These are phyloP conservation scores for Beauveria australis DNA, from an alignment of 2,329 filamentous ascomycete genomes.

Conservation along the genomic window DNA sequence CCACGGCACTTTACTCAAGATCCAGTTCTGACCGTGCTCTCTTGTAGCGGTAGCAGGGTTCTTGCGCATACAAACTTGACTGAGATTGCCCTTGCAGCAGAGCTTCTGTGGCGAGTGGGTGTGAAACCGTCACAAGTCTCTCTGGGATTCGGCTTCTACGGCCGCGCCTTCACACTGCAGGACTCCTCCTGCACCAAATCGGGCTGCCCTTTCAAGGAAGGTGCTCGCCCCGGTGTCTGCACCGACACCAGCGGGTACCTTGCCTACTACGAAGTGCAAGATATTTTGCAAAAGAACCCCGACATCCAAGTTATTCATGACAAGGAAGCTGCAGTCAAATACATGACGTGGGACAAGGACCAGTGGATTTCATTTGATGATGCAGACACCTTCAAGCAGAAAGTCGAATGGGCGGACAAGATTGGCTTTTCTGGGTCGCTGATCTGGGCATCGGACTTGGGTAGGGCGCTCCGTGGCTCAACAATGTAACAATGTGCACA, in stretches of 20 bases:
- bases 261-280: neutral
- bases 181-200: constrained; percentile 15
- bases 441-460: neutral
- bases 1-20: too few species aligned
- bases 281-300: neutral
- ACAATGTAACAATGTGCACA: too few species aligned
- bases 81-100: constrained; percentile 32
- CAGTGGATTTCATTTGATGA: constrained; percentile 35
- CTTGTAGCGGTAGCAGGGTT: constrained; percentile 20
- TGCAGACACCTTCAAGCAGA: constrained; percentile 24
- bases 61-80: constrained; percentile 37
- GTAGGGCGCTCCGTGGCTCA: too few species aligned
- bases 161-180: constrained; percentile 18
- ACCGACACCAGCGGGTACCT: neutral
- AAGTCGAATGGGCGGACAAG: constrained; percentile 16
- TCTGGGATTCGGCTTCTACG: constrained; percentile 36
- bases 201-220: constrained; percentile 15
- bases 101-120: constrained; percentile 37
- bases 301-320: neutral
- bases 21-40: too few species aligned
- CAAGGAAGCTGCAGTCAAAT: constrained; percentile 16
- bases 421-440: neutral
- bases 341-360: constrained; percentile 13
- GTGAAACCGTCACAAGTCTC: constrained; percentile 31
- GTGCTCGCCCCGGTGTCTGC: neutral